A percentile compares a stretch with the other conserved stretches of the same genome.
Conservation (phyloP, 345 rosid species). For the Erucastrum elatum region DNA sequence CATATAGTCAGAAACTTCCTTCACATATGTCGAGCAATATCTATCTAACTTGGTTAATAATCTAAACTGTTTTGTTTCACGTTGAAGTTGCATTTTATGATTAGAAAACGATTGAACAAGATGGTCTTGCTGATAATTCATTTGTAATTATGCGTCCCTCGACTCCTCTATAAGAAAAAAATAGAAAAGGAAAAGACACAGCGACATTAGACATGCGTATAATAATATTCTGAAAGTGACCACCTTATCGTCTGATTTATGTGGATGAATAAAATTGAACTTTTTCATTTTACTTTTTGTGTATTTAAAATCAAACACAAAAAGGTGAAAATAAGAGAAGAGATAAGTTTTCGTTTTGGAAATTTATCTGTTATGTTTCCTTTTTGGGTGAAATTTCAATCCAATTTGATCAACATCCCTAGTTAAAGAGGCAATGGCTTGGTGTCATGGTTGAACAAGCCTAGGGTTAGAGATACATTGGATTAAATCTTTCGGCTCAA, state of each 20-base stretch:
- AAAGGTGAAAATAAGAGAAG: background rate
- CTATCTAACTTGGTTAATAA: background rate
- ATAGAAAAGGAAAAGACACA: background rate
- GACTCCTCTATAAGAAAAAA: background rate
- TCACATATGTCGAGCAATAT: background rate
- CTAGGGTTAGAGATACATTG: background rate
- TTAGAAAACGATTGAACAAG: constrained; percentile 23
- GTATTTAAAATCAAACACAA: background rate
- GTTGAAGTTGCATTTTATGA: background rate
- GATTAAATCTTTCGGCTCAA: background rate
- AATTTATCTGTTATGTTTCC: background rate
- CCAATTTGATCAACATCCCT: background rate
- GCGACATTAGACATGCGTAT: constrained; percentile 11
- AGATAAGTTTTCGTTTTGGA: background rate
- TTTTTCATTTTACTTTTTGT: background rate
- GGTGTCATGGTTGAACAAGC: background rate
- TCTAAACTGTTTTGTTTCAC: background rate
- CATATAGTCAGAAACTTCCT: background rate
- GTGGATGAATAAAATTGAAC: background rate
- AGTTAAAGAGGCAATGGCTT: background rate
- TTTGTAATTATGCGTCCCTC: constrained; percentile 11
- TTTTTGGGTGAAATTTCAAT: background rate
- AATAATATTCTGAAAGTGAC: constrained; percentile 17
- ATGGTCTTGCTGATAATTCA: constrained; percentile 16
- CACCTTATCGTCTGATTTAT: constrained; percentile 7